phyloP scores from a whole-genome alignment of 1,139 yeast species.

The Meyerozyma guilliermondii region DNA sequence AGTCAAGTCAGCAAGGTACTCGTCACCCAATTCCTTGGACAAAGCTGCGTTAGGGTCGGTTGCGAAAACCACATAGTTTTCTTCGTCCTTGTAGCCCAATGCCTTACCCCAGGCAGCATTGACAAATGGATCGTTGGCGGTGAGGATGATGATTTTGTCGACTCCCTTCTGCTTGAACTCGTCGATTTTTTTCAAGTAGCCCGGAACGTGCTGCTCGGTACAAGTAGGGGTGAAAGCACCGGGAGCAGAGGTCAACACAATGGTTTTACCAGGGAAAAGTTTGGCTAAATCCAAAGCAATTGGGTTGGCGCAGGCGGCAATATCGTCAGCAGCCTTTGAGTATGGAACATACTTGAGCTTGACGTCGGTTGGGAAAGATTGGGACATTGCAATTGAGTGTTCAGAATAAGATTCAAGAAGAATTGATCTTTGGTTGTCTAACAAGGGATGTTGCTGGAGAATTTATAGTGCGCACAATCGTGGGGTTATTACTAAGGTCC shows the following conservation, averaged over 20 bases:
- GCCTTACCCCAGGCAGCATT: constrained; percentile 78
- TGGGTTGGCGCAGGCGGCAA: constrained; percentile 54
- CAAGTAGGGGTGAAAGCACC: constrained; percentile 94
- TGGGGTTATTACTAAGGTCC: neutral
- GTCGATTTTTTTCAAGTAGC: constrained; percentile 47
- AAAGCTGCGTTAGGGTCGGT: constrained; percentile 66
- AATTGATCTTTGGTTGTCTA: no score
- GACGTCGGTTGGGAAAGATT: constrained; percentile 47
- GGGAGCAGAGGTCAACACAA: constrained; percentile 77
- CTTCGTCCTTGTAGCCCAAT: constrained; percentile 47
- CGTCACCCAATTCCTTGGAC: constrained; percentile 58
- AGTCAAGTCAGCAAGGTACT: constrained; percentile 43
- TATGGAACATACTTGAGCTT: constrained; percentile 56
- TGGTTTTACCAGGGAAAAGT: constrained; percentile 46
- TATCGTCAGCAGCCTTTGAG: constrained; percentile 34
- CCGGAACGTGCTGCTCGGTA: constrained; percentile 78
- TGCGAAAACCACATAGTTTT: constrained; percentile 55
- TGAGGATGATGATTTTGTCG: constrained; percentile 63
- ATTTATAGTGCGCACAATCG: neutral
- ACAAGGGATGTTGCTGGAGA: neutral
- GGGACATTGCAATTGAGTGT: constrained; percentile 3
- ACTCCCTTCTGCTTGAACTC: constrained; percentile 65
- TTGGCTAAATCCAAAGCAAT: constrained; percentile 43
- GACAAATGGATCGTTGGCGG: constrained; percentile 84
- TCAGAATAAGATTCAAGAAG: neutral